Evolutionary conservation across 2,329 filamentous ascomycete genomes (phyloP), one percentile per base, ranked within the genome.

Genomic region (Aspergillus spinulosporus): DNA sequence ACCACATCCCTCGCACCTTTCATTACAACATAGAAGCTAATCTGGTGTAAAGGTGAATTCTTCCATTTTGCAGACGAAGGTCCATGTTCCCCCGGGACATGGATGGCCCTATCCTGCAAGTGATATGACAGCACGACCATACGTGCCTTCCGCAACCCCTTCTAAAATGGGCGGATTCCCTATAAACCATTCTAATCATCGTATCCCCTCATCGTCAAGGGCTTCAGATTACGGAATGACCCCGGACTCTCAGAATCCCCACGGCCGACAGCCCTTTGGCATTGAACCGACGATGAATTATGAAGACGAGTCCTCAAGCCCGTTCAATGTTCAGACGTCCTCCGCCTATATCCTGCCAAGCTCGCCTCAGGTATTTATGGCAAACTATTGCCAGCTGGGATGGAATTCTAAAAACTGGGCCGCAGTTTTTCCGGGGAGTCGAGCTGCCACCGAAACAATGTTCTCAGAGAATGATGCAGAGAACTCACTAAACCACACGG

Each of bases 301-400:
- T 58, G 72, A 74, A 4, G 70, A 74, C 2, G 70, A 73, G 31
- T 64, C 66, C 12, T 59, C 66, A 12, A 62, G 62, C 21, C 58
- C 64, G 11, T 77, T 76, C 57, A 61, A 56, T 28, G 57, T 67
- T 26, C 69, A 72, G 50, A 63, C 73, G 9, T 64, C 73, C 6
- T 64, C 74, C 31, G 59, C 65, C 15, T 76, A 74, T 51, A 68
- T 73, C 60, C 61, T 75, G 4, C 66, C 72, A 12, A 69, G 66
- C 53, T 67, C 67, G 8, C 63, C 71, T 9, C 65, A 72, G 5
- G 66, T 66, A 32, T 62, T 53, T 26, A 57, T 71, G 40, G 45
- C 64, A 12, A 68, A 72, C 42, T 70, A 69, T 48, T 67, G 58
- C 28, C 58, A 58, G 11, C 45, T 68, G 7, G n/a, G 64, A 29